Evolutionary conservation across 23 red algal species (phyloP).

Genomic region (Gracilariopsis chorda): DNA sequence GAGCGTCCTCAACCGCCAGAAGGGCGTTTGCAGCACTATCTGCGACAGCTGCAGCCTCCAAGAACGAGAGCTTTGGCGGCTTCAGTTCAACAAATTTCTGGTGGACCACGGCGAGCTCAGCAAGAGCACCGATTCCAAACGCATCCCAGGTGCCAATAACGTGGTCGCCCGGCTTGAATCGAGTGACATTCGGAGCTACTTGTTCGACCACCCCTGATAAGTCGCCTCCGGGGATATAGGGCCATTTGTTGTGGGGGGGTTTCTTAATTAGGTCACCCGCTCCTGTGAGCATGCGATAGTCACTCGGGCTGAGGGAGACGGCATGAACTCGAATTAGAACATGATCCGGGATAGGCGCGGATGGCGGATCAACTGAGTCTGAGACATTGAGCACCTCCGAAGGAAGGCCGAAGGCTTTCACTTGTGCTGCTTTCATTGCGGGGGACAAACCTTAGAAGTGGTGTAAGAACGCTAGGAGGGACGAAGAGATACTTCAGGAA

Average conservation of each 20-base stretch:
- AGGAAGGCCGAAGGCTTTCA: not conserved
- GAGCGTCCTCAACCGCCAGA: slow-evolving; percentile 32
- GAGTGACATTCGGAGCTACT: not conserved
- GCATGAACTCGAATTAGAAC: slow-evolving; percentile 60
- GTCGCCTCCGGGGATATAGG: slow-evolving; percentile 82
- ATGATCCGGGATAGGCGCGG: not conserved
- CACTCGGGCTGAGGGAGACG: slow-evolving; percentile 40
- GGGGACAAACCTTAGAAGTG: not conserved
- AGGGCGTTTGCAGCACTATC: slow-evolving; percentile 60
- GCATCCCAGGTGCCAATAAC: slow-evolving; percentile 70
- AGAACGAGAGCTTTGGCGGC: slow-evolving; percentile 24
- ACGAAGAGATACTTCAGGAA: too few species aligned
- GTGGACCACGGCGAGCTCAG: slow-evolving; percentile 62
- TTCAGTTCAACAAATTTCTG: slow-evolving; percentile 5
- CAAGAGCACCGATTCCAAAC: slow-evolving; percentile 54
- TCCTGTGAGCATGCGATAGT: slow-evolving; percentile 66
- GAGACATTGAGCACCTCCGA: slow-evolving; percentile 26
- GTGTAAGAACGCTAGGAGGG: too few species aligned
- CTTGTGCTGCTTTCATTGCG: slow-evolving; percentile 37
- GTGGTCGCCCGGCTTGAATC: slow-evolving; percentile 33
- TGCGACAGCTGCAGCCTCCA: slow-evolving; percentile 53
- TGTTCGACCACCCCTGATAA: slow-evolving; percentile 58
- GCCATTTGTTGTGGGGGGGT: slow-evolving; percentile 29
- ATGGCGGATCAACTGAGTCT: not conserved
- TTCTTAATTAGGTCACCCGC: slow-evolving; percentile 52